Evolutionary conservation across 169 alveolate genomes (phyloP), one percentile per base, ranked within the genome.

Genomic region (Plasmodium fragile): DNA sequence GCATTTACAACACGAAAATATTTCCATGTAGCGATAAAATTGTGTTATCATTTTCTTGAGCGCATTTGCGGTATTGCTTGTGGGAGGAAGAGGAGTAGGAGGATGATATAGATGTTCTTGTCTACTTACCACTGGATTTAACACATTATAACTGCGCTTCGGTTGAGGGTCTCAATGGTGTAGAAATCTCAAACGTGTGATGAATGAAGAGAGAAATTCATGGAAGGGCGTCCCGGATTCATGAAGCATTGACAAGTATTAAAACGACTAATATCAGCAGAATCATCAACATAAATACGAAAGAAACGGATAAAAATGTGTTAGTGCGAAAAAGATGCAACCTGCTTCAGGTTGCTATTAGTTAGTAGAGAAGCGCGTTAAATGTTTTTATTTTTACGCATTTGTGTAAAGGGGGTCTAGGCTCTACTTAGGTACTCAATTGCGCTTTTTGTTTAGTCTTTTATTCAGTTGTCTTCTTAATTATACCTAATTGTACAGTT

Each of bases 121-220:
- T 25, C 75, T 65, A 65, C 36, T 0, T 28, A n/a, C 7, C 10
- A 65, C n/a, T 6, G 36, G 75, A 65, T 65, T n/a, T 18, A 65
- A 65, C 75, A 65, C 3, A 65, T 65, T 65, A 25, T 5, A 65
- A 65, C 41, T 65, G 36, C n/a, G 28, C 75, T 25, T 65, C 13
- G 30, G 5, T 65, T 65, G 30, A 65, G 41, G 36, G 16, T 65
- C 16, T 7, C 75, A 18, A 18, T 3, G 8, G 39, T 0, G 36
- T 65, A 65, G 39, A 65, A 65, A 65, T 65, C 41, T 65, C 75
- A 65, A 59, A 59, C 18, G 75, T 65, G 36, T 65, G 75, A 65
- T 4, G 75, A 25, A 65, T 65, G n/a, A 6, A 65, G 39, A 25
- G 75, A 16, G 41, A 65, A 65, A 65, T 22, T 65, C 5, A 65